A percentile compares a stretch with the other conserved stretches of the same genome.
phyloP scores from a whole-genome alignment of 2,329 filamentous ascomycete genomes.

The Aaosphaeria arxii region DNA sequence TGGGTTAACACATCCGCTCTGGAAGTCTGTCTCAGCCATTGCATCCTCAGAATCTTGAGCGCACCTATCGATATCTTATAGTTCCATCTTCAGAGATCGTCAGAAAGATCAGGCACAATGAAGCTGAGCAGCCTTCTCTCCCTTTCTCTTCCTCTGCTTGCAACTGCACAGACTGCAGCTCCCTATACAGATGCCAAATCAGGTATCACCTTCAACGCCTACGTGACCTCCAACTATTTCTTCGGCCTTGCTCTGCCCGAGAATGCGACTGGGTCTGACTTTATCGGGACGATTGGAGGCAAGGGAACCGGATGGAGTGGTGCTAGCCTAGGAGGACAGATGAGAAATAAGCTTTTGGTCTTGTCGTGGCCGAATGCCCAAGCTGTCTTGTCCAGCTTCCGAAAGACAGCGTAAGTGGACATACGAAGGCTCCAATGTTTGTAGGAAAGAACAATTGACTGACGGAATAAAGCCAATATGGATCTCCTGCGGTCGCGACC shows the following conservation, averaged over 20 bases:
- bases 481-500: constrained; percentile 47
- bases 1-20: too few species aligned
- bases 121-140: too few species aligned
- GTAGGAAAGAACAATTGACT: neutral
- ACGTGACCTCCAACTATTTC: constrained; percentile 37
- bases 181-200: constrained; percentile 26
- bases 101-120: too few species aligned
- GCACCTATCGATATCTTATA: too few species aligned
- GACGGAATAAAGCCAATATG: constrained; percentile 39
- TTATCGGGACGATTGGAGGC: constrained; percentile 53
- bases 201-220: constrained; percentile 23
- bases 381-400: constrained; percentile 44
- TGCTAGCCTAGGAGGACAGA: constrained; percentile 46
- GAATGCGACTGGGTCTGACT: constrained; percentile 43
- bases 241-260: constrained; percentile 50
- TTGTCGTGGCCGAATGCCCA: constrained; percentile 50
- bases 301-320: constrained; percentile 50
- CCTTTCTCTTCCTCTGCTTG: too few species aligned
- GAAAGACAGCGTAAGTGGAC: constrained; percentile 35
- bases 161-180: constrained; percentile 14
- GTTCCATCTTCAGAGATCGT: too few species aligned
- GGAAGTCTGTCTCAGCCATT: too few species aligned
- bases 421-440: neutral
- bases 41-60: too few species aligned
- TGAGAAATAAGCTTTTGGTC: constrained; percentile 49